Evolutionary conservation across 2,329 filamentous ascomycete genomes (phyloP).

Genomic region (Xylariaceae sp.): DNA sequence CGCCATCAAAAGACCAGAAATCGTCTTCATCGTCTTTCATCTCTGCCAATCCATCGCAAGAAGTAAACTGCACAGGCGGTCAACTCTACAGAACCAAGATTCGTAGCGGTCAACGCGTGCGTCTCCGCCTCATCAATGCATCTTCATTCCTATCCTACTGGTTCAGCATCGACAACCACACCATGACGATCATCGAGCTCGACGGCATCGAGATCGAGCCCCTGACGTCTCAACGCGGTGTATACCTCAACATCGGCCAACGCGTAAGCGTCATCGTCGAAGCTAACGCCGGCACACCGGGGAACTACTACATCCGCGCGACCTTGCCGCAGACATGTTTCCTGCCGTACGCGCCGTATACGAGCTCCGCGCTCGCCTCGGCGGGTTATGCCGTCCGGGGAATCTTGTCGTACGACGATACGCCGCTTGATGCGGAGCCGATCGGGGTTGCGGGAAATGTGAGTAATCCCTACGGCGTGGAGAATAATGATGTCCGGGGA

Average conservation of each 20-base stretch:
- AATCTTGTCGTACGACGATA: constrained; percentile 30
- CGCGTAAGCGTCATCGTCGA: constrained; percentile 35
- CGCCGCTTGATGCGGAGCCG: constrained; percentile 9
- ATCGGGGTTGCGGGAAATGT: constrained; percentile 26
- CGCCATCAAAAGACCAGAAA: constrained; percentile 11
- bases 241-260: constrained; percentile 39
- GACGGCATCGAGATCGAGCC: constrained; percentile 38
- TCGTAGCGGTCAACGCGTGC: constrained; percentile 24
- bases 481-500: constrained; percentile 26
- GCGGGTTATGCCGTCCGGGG: constrained; percentile 28
- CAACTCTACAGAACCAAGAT: constrained; percentile 31
- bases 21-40: neutral
- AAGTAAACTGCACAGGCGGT: constrained; percentile 29
- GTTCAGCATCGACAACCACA: constrained; percentile 38
- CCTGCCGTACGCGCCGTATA: constrained; percentile 33
- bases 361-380: constrained; percentile 25
- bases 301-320: constrained; percentile 36
- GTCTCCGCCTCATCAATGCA: constrained; percentile 39
- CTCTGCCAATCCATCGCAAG: constrained; percentile 4
- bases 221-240: constrained; percentile 29
- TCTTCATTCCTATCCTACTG: constrained; percentile 37
- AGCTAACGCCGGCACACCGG: constrained; percentile 29
- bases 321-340: constrained; percentile 33
- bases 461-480: constrained; percentile 30
- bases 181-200: constrained; percentile 36